Base-by-base conservation (phyloP, 495 filamentous ascomycete genomes). In the Penicillium lagena region DNA sequence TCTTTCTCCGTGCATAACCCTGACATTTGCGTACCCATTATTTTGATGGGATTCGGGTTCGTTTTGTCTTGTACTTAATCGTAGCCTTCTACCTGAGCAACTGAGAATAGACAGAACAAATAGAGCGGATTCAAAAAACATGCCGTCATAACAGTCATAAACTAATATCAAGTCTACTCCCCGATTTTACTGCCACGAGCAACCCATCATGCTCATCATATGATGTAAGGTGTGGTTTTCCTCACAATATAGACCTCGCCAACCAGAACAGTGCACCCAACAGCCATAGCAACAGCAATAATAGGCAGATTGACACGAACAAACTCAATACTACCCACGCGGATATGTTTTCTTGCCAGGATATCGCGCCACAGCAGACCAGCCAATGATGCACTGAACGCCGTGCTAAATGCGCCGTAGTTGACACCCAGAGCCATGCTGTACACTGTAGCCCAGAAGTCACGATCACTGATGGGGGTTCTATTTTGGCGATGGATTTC, bases 391-490 rank as follows among this genome's bases (percentile, higher is more conserved):
- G 80, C 81, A 49, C 76, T 81, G 55, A 86, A 81, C 0, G 80
- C 77, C 2, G 75, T 75, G 60, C 79, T 82, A 54, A 85, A 86
- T 11, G 81, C 82, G 35, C 82, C 82, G 46, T 74, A 84, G 60
- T 86, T 85, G 51, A 84, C 78, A 13, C 80, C 80, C 7, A 86
- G 55, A 0, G 81, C 81, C 79, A 85, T 82, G 59, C 69, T 73
- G 57, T 85, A 86, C 0, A 85, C 69, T 1, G 81, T 78, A 1
- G 75, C 82, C 79, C 79, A 84, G 58, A 83, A 82, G 0, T 73
- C 82, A 22, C 80, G 69, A 34, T 82, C 56, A 12, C 63, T 68
- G 39, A 82, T 79, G 0, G 68, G 62, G 12, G 57, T 57, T 3
- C 56, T 55, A 38, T 59, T 71, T 12, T 29, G 33, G n/a, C 42